Percentiles rank a stretch among this genome's conserved stretches.
phyloP scores from a whole-genome alignment of 192 early-diverging fungal species.

The Mortierella hygrophila region DNA sequence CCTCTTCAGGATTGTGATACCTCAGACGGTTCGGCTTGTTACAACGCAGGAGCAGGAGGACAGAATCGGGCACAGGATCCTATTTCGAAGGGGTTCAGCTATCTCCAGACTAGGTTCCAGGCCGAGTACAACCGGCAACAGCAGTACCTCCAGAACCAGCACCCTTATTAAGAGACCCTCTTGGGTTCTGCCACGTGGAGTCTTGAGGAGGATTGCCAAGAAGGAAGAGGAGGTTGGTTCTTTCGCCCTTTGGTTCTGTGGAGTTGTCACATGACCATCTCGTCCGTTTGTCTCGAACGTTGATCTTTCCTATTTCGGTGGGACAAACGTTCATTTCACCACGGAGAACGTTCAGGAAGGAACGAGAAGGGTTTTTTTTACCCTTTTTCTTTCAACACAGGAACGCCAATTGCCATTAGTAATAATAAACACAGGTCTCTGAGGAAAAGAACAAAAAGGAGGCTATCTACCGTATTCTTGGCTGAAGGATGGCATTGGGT shows the following conservation, averaged over 20 bases:
- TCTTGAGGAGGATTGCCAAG: neutral
- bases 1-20: neutral
- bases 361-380: no score
- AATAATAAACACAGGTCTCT: neutral
- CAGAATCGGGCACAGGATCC: constrained; percentile 30
- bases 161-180: constrained; percentile 2
- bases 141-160: constrained; percentile 33
- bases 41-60: neutral
- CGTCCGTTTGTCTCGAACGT: neutral
- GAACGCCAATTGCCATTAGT: neutral
- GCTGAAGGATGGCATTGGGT: no score
- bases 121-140: constrained; percentile 48
- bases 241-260: neutral
- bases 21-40: neutral
- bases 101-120: constrained; percentile 32
- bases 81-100: constrained; percentile 24
- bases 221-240: neutral
- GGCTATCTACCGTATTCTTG: no score
- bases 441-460: no score
- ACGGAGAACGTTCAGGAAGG: neutral
- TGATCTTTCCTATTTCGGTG: neutral
- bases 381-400: neutral
- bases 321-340: neutral
- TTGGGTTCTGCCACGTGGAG: neutral
- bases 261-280: neutral